Percentiles rank a stretch among this genome's conserved stretches.
Evolutionary conservation across 177 flowering plant genomes (phyloP).

Genomic region (Vitis hybrid): DNA sequence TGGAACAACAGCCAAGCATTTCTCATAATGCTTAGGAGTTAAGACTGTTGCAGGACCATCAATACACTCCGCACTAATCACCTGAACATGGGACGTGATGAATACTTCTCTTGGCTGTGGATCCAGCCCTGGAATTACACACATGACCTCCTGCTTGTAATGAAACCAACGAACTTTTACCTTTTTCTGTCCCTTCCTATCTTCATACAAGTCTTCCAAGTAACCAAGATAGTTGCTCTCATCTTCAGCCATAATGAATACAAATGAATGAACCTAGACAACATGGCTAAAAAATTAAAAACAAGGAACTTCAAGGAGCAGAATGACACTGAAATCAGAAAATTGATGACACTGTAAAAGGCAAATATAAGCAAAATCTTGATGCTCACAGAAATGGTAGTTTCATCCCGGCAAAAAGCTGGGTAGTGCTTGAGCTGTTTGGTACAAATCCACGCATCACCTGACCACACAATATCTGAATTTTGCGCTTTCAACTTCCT

Average conservation of each 20-base stretch:
- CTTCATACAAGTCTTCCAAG: slow-evolving; percentile 86
- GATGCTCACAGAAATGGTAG: slow-evolving; percentile 21
- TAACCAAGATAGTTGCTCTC: slow-evolving; percentile 66
- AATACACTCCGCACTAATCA: slow-evolving; percentile 78
- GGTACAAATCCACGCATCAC: slow-evolving; percentile 25
- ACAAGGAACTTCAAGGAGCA: background rate
- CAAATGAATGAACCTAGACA: slow-evolving; percentile 74
- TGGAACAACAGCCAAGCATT: slow-evolving; percentile 43
- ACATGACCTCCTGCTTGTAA: slow-evolving; percentile 55
- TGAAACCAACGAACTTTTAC: slow-evolving; percentile 89
- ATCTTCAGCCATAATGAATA: slow-evolving; percentile 70
- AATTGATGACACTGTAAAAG: background rate
- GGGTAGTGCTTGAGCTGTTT: slow-evolving; percentile 38
- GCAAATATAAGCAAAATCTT: background rate
- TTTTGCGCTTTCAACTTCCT: slow-evolving; percentile 22
- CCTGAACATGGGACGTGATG: slow-evolving; percentile 72
- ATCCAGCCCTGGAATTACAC: slow-evolving; percentile 34
- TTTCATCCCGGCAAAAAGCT: slow-evolving; percentile 27
- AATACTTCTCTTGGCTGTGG: slow-evolving; percentile 72
- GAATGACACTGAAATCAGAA: background rate
- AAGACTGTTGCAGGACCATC: slow-evolving; percentile 73
- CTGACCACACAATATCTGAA: slow-evolving; percentile 32
- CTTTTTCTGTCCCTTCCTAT: slow-evolving; percentile 70
- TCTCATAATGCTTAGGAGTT: slow-evolving; percentile 71
- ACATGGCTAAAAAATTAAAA: background rate